These are phyloP conservation scores for Anthostomella pinea DNA, from an alignment of 2,329 filamentous ascomycete genomes.

Conservation along the genomic window DNA sequence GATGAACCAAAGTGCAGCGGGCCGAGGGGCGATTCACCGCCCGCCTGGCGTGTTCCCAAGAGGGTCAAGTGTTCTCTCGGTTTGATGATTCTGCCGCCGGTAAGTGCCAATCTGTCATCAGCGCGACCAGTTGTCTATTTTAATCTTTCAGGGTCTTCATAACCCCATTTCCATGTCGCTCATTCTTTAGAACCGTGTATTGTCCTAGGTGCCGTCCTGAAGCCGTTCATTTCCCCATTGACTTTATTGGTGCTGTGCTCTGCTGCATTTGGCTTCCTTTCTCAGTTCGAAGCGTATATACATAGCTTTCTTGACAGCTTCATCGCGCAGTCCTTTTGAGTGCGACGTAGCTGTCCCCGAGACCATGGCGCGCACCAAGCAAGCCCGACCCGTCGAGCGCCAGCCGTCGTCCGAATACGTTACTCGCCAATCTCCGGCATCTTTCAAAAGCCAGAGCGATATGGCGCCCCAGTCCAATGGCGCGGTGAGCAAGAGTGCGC, in stretches of 20 bases:
- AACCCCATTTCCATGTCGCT: too few relatives aligned
- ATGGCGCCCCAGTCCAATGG: slow-evolving; percentile 25
- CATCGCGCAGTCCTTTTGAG: too few relatives aligned
- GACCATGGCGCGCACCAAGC: slow-evolving; percentile 70
- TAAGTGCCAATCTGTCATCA: slow-evolving; percentile 28
- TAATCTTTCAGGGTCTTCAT: too few relatives aligned
- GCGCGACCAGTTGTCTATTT: slow-evolving; percentile 1
- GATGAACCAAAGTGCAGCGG: not conserved
- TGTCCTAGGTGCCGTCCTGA: too few relatives aligned
- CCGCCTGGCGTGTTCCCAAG: slow-evolving; percentile 6
- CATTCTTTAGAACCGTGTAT: too few relatives aligned
- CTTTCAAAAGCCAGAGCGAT: slow-evolving; percentile 28
- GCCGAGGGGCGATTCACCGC: slow-evolving; percentile 11
- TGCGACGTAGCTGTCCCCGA: not conserved
- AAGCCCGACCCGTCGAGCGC: slow-evolving; percentile 61
- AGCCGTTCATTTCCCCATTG: too few relatives aligned
- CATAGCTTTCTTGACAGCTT: too few relatives aligned
- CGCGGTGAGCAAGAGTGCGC: slow-evolving; percentile 14
- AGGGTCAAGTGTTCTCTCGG: slow-evolving; percentile 7
- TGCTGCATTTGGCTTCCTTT: not conserved
- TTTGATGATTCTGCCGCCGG: slow-evolving; percentile 27
- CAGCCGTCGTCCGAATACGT: slow-evolving; percentile 66
- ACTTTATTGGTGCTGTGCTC: not conserved
- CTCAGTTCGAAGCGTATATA: too few relatives aligned
- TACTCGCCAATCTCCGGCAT: slow-evolving; percentile 25